Evolutionary conservation across 2,329 filamentous ascomycete species (phyloP).

Genomic region (Bipolaris bicolor): DNA sequence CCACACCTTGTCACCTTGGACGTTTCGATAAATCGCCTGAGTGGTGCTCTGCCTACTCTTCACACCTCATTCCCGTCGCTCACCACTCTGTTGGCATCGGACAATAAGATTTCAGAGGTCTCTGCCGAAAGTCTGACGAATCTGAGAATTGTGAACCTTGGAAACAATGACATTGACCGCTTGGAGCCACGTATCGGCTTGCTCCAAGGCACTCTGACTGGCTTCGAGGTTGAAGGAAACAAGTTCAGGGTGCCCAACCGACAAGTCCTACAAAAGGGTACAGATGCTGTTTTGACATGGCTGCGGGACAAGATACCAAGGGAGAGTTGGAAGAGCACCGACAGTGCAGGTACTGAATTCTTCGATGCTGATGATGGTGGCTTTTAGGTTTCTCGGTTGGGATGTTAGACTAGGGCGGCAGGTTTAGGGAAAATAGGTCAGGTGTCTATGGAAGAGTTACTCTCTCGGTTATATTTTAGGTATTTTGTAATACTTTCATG

Average conservation of each 20-base stretch:
- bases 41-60: slow-evolving; percentile 68
- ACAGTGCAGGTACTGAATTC: slow-evolving; percentile 31
- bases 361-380: slow-evolving; percentile 27
- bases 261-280: slow-evolving; percentile 83
- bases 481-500: slow-evolving; percentile 16
- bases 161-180: slow-evolving; percentile 83
- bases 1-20: slow-evolving; percentile 79
- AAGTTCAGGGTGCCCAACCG: slow-evolving; percentile 85
- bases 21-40: slow-evolving; percentile 80
- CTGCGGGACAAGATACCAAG: slow-evolving; percentile 74
- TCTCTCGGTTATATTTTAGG: slow-evolving; percentile 3
- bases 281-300: slow-evolving; percentile 82
- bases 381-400: slow-evolving; percentile 11
- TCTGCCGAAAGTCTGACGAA: slow-evolving; percentile 76
- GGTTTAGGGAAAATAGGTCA: neutral
- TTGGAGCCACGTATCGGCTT: slow-evolving; percentile 82
- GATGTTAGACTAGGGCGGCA: neutral
- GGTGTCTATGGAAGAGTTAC: neutral
- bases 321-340: slow-evolving; percentile 29
- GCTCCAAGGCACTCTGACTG: slow-evolving; percentile 69
- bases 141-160: slow-evolving; percentile 75
- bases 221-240: slow-evolving; percentile 82
- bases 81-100: slow-evolving; percentile 72
- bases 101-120: slow-evolving; percentile 79
- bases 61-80: slow-evolving; percentile 73